A percentile compares a stretch with the other conserved stretches of the same genome.
Conservation (phyloP, 345 rosid genomes). For the Populus deltoides region DNA sequence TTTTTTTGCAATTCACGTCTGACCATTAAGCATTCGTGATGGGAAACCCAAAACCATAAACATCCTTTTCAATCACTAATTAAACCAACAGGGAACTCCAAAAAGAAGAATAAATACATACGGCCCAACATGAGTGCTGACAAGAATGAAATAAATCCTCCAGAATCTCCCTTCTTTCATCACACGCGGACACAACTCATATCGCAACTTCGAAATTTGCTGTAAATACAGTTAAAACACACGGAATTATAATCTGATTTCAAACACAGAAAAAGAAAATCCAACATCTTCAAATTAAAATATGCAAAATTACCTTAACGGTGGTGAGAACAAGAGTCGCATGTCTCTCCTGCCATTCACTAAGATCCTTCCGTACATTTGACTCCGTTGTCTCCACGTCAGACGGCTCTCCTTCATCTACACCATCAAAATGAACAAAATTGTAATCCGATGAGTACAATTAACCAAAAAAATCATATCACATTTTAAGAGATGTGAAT, state of each 20-base stretch:
- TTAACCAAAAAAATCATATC: not conserved
- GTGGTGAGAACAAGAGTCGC: constrained; percentile 87
- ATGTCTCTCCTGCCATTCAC: constrained; percentile 94
- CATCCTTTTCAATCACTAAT: not conserved
- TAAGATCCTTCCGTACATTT: constrained; percentile 84
- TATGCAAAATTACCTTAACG: constrained; percentile 58
- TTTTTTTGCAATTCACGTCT: not conserved
- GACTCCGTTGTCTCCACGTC: constrained; percentile 43
- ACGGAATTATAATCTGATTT: not conserved
- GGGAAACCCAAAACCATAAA: not conserved
- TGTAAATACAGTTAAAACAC: constrained; percentile 26
- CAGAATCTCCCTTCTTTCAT: constrained; percentile 94
- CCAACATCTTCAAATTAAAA: not conserved
- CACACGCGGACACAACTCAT: constrained; percentile 82
- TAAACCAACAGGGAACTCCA: not conserved
- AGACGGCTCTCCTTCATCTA: constrained; percentile 46
- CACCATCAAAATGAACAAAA: constrained; percentile 17
- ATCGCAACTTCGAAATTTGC: constrained; percentile 80
- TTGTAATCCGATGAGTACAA: not conserved
- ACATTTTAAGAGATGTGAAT: not conserved
- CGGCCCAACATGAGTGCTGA: constrained; percentile 87
- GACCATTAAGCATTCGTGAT: not conserved
- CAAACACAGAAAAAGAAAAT: not conserved
- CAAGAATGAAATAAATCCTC: constrained; percentile 89
- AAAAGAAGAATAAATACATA: constrained; percentile 36